Base-by-base conservation (phyloP, 2,329 filamentous ascomycete genomes). In the Cercospora zeae-maydis region DNA sequence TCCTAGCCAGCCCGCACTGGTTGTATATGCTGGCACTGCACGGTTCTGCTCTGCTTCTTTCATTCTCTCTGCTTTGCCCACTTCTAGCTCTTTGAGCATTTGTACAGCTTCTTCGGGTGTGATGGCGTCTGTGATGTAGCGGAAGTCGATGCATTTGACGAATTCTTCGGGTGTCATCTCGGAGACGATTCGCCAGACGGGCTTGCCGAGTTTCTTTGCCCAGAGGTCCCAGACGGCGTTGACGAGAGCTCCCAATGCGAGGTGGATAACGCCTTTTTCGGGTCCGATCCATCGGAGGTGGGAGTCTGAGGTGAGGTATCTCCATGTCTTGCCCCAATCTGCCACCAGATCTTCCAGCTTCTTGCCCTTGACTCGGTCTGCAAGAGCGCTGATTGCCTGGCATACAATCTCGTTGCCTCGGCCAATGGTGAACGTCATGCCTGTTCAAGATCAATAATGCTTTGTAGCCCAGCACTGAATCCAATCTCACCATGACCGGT, bases 181-280 rank as follows among this genome's bases (percentile, higher is more conserved):
- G 10, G 90, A 89, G 24, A 97, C 89, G 66, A 97, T 88, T 63
- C 87, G 85, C 93, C 92, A 96, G 13, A 96, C 91, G 3, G 92
- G 93, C 81, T 96, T 96, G 67, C 85, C 83, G 36, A 95, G 84
- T 1, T 84, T 84, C 80, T 96, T 96, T 59, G 91, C 92, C 92
- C 92, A 96, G n/a, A 96, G 85, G 76, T 96, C 92, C 92, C 92
- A 96, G 71, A 96, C 83, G 14, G 92, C 92, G 76, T 96, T 96
- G 71, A 74, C 90, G 14, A 96, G 89, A 47, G 92, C 90, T 31
- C 91, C 92, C 10, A 96, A 86, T 1, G 92, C 92, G 7, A 97
- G 89, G 78, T 96, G 92, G 70, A 96, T 96, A 49, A 96, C 92
- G 63, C 92, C 92, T 79, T 96, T 96, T 73, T 96, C 92, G 0